Evolutionary conservation across 2,329 filamentous ascomycete genomes (phyloP), one percentile per base, ranked within the genome.

Genomic region (Colletotrichum endophyticum): DNA sequence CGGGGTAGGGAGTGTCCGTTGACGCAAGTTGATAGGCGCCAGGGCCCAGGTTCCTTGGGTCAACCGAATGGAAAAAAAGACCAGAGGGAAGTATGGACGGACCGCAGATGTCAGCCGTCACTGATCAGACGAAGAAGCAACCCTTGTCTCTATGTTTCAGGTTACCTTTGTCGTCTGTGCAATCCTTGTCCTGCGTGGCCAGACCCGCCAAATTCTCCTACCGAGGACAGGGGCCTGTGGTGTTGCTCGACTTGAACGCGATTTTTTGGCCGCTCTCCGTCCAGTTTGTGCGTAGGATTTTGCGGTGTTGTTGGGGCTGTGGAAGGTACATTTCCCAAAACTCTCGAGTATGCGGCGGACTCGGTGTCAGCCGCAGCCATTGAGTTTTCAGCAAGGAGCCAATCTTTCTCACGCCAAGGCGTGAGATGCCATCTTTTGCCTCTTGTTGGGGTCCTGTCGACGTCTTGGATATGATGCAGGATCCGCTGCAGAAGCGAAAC

Each of bases 61-160:
- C 8, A n/a, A 57, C 30, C 36, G 44, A 61, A 30, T 22, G 44
- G n/a, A 32, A 68, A 64, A 59, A 59, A 28, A 22, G 44, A 64
- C 8, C 16, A 36, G 56, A 73, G 27, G 27, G 28, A 68, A 27
- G 39, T 22, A 36, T 44, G 63, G 56, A 39, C n/a, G 72, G 61
- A 68, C 66, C 75, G 66, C 72, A 66, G 75, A 62, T 75, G 66
- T 39, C 71, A 75, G 61, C 72, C 75, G 66, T 77, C 75, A 77
- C 61, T 75, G 61, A 77, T 77, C 75, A 75, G 75, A 77, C 72
- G 75, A 71, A 76, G 56, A 68, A 66, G 66, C 28, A 56, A 30
- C 72, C 59, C 22, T 76, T 70, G 66, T 36, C 28, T 76, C 66
- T 70, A 67, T 77, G 76, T 77, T 77, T 77, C 76, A 77, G 76